Conservation (phyloP, 2,329 filamentous ascomycete species). For the Chaetomiaceae sp. region DNA sequence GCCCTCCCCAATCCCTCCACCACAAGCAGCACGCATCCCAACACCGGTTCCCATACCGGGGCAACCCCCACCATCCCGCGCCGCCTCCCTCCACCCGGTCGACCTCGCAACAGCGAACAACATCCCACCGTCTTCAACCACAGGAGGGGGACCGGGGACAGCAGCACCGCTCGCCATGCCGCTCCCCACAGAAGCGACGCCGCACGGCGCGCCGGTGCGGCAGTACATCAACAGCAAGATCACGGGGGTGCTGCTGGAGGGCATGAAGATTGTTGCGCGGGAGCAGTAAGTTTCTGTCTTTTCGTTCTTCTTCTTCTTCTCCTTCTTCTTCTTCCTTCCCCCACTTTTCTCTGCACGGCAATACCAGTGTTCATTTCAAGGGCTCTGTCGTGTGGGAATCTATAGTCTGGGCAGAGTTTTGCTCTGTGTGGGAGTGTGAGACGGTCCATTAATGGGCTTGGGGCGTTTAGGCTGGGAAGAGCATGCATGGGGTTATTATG, state of each 20-base stretch:
- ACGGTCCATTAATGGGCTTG: no score
- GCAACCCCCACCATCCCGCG: slow-evolving; percentile 1
- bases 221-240: slow-evolving; percentile 69
- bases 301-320: background rate
- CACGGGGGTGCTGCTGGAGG: slow-evolving; percentile 63
- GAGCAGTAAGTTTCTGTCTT: slow-evolving; percentile 57
- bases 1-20: background rate
- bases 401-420: no score
- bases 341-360: no score
- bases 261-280: slow-evolving; percentile 68
- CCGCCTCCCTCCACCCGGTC: slow-evolving; percentile 3
- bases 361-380: no score
- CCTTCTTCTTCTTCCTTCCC: no score
- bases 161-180: slow-evolving; percentile 40
- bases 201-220: slow-evolving; percentile 64
- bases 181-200: slow-evolving; percentile 57
- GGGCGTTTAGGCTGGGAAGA: no score
- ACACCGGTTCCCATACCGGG: background rate
- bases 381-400: no score
- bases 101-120: background rate
- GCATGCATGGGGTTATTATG: no score
- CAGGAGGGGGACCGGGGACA: no score
- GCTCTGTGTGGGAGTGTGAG: no score
- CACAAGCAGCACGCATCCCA: slow-evolving; percentile 1
- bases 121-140: no score